Evolutionary conservation across 495 filamentous ascomycete genomes (phyloP), one percentile per base, ranked within the genome.

Genomic region (Aspergillus bertholletiae): DNA sequence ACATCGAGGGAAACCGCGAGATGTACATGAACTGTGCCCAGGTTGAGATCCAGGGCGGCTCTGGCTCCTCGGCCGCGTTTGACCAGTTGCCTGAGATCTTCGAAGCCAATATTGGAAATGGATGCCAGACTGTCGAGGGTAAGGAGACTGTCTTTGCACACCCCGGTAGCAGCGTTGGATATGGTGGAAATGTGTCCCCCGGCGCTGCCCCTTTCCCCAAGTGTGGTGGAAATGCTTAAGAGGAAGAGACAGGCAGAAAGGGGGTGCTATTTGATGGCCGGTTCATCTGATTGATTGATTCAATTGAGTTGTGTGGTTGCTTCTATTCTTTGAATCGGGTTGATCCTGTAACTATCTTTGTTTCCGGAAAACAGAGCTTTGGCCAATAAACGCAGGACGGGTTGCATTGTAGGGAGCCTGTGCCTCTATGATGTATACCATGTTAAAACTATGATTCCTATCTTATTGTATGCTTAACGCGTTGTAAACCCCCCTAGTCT

Each of bases 21-120:
- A 80, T 85, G 71, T 86, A 84, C 64, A 82, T 82, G 76, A 81
- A 80, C 63, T 85, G 81, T 53, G 79, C 80, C 0, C 68, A 76
- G 6, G 68, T 81, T 46, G 75, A 69, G 18, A 75, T 86, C 56
- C 75, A 67, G 11, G 71, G 74, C 32, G 73, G 80, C 44, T 32
- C 57, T 2, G 56, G 51, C 15, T 23, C 47, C 30, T 23, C 12
- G n/a, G 56, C 20, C 18, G 40, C 39, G 20, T 69, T 68, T 35
- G 47, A 59, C 34, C 57, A 55, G 32, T 60, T 58, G 27, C 86
- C 86, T 0, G 66, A 75, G 7, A 69, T 87, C 51, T 87, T 85
- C 63, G 61, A 77, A 5, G 84, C 84, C 51, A 87, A 88, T 49
- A 68, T 87, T 27, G 62, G 65, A 8, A 30, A 47, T 30, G 24